These are phyloP conservation scores for Apiospora arundinis DNA, from an alignment of 2,329 filamentous ascomycete genomes.

Conservation along the genomic window DNA sequence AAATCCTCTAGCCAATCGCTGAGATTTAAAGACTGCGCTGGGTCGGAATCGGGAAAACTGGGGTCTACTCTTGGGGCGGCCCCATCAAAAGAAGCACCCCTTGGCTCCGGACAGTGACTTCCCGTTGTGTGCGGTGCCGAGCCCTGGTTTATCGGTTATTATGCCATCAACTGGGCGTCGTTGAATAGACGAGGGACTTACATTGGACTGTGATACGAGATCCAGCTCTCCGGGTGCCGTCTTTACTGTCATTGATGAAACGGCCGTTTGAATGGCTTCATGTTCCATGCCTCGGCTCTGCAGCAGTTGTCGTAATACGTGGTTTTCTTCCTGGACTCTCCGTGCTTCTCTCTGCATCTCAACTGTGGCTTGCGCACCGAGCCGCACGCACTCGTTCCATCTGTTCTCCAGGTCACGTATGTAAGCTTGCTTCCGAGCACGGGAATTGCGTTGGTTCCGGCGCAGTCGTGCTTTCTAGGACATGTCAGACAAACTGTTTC, in stretches of 20 bases:
- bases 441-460: slow-evolving; percentile 13
- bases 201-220: not conserved
- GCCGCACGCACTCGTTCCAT: not conserved
- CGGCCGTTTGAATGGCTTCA: not conserved
- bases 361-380: slow-evolving; percentile 3
- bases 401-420: not conserved
- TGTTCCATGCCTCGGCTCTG: not conserved
- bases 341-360: slow-evolving; percentile 11
- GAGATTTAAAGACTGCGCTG: not conserved
- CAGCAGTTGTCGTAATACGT: not conserved
- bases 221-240: not conserved
- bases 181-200: not conserved
- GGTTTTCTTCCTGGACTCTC: not conserved
- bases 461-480: not conserved
- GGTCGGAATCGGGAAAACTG: not conserved
- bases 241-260: not conserved
- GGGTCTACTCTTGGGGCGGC: not conserved
- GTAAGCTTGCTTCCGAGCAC: slow-evolving; percentile 6
- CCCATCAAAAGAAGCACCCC: not conserved
- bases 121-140: no score
- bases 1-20: not conserved
- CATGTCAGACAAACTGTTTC: not conserved
- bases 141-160: not conserved
- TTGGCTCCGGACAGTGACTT: no score
- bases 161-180: not conserved